These are phyloP conservation scores for Cornus suecica DNA, from an alignment of 148 eudicot species.

Conservation along the genomic window DNA sequence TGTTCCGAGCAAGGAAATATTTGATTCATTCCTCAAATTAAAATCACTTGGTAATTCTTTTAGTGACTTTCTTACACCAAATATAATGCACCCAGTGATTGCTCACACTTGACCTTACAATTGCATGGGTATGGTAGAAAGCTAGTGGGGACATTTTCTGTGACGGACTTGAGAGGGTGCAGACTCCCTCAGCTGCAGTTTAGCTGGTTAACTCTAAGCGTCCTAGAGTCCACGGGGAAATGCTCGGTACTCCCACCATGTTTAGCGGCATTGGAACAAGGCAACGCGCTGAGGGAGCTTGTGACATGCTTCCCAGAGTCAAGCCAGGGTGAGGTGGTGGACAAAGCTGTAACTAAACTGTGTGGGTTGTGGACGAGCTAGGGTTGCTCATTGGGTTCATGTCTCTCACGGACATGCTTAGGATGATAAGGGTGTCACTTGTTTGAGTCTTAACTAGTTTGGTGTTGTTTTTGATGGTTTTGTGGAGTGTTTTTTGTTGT, in stretches of 20 bases:
- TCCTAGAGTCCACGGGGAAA: constrained; percentile 49
- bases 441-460: not conserved
- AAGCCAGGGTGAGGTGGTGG: constrained; percentile 50
- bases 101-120: too few species aligned
- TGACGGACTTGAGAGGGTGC: constrained; percentile 78
- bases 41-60: too few species aligned
- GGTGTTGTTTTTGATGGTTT: too few species aligned
- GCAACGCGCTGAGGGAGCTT: constrained; percentile 43
- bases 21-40: too few species aligned
- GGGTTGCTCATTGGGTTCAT: constrained; percentile 66
- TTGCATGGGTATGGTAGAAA: constrained; percentile 65
- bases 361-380: constrained; percentile 59
- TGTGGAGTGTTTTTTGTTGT: too few species aligned
- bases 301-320: constrained; percentile 51
- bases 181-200: constrained; percentile 54
- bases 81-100: too few species aligned
- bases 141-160: constrained; percentile 74
- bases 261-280: constrained; percentile 39
- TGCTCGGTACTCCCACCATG: constrained; percentile 39
- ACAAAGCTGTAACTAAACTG: constrained; percentile 45
- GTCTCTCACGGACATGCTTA: constrained; percentile 76
- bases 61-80: too few species aligned
- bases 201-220: constrained; percentile 41
- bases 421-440: constrained; percentile 47
- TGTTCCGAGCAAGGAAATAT: too few species aligned